Evolutionary conservation across 768 basidiomycete genomes (phyloP).

Genomic region (Mycena vitilis): DNA sequence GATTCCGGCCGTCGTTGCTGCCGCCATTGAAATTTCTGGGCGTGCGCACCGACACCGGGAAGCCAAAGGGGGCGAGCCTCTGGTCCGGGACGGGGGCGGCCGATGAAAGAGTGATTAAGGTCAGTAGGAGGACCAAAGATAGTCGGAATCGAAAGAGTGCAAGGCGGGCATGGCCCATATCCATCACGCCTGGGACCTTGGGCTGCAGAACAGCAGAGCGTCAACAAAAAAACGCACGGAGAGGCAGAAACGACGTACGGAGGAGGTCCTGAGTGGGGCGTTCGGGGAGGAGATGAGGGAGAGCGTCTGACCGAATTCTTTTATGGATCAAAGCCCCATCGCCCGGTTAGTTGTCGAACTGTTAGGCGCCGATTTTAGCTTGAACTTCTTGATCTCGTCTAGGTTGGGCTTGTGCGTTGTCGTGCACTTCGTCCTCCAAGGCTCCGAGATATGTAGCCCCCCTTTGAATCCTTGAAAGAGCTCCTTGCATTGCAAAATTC

Average conservation of each 20-base stretch:
- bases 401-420: no score
- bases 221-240: no score
- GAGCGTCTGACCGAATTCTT: neutral
- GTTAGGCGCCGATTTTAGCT: no score
- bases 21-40: neutral
- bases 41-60: conserved; percentile 1
- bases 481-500: no score
- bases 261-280: neutral
- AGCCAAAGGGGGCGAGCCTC: neutral
- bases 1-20: no score
- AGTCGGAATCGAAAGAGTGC: conserved; percentile 27
- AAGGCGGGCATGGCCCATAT: conserved; percentile 33
- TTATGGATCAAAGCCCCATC: neutral
- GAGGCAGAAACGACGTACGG: neutral
- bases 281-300: neutral
- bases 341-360: no score
- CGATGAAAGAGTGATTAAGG: conserved; percentile 23
- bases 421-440: no score
- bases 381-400: no score
- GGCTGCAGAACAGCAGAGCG: no score
- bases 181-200: neutral
- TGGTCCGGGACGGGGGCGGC: conserved; percentile 14
- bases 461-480: no score
- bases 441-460: no score
- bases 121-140: conserved; percentile 36